Percentiles rank a stretch among this genome's conserved stretches.
Conservation (phyloP, 805 yeast species). For the Ogataea kodamae region DNA sequence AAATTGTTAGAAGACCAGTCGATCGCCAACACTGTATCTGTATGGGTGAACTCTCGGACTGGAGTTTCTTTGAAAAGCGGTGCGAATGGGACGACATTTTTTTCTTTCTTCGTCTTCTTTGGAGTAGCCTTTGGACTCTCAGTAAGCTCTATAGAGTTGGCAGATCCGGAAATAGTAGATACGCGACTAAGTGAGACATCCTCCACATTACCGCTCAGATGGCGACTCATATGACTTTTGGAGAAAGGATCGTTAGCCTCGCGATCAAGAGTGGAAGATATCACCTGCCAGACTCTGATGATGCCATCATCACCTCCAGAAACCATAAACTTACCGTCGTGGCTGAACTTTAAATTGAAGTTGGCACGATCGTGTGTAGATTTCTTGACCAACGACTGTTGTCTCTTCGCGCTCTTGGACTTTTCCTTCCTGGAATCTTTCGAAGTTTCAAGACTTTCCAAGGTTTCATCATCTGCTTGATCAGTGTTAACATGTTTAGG, state of each 20-base stretch:
- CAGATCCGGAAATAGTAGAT: conserved; percentile 16
- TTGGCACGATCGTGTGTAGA: conserved; percentile 43
- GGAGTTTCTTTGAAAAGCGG: conserved; percentile 79
- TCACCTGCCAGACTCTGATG: conserved; percentile 75
- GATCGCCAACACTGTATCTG: conserved; percentile 64
- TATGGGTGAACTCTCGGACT: conserved; percentile 54
- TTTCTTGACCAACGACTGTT: conserved; percentile 3
- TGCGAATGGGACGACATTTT: conserved; percentile 44
- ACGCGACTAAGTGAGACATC: conserved; percentile 12
- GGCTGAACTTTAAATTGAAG: conserved; percentile 71
- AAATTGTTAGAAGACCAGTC: conserved; percentile 91
- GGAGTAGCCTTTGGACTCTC: conserved; percentile 6
- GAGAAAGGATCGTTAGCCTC: conserved; percentile 8
- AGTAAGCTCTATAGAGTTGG: conserved; percentile 1
- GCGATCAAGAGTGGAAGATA: conserved; percentile 68
- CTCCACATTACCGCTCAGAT: conserved; percentile 10
- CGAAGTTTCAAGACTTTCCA: conserved; percentile 9
- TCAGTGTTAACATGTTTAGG: conserved; percentile 13
- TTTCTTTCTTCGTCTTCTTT: conserved; percentile 11
- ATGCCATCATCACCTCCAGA: conserved; percentile 75
- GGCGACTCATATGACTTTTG: conserved; percentile 1
- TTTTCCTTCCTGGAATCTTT: conserved; percentile 6
- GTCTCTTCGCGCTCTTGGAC: conserved; percentile 2
- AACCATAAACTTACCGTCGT: conserved; percentile 80
- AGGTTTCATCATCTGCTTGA: conserved; percentile 3